Evolutionary conservation across 345 rosid species (phyloP).

Genomic region (Boechera divaricarpa): DNA sequence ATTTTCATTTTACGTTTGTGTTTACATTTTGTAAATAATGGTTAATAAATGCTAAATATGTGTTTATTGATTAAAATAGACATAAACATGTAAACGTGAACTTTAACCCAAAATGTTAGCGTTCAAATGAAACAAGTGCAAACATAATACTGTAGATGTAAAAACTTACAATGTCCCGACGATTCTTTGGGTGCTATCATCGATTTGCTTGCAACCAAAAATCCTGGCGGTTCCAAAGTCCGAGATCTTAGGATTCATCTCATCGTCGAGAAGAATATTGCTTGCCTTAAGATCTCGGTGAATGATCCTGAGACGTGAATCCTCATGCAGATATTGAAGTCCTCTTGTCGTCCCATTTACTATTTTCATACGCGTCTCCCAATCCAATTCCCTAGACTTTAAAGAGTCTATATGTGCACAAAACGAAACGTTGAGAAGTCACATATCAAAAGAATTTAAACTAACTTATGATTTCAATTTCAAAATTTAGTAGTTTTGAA

Average conservation of each 20-base stretch:
- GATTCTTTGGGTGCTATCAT: not conserved
- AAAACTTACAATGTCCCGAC: not conserved
- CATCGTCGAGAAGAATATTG: slow-evolving; percentile 4
- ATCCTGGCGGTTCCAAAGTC: not conserved
- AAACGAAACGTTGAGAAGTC: not conserved
- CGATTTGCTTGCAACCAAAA: not conserved
- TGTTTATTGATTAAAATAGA: no score
- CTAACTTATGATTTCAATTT: not conserved
- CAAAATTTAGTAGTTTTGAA: not conserved
- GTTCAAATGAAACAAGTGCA: not conserved
- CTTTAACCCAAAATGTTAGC: not conserved
- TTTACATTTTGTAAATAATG: no score
- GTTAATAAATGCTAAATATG: no score
- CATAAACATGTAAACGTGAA: no score
- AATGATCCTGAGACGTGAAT: slow-evolving; percentile 8
- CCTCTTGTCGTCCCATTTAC: slow-evolving; percentile 2
- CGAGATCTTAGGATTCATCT: slow-evolving; percentile 3
- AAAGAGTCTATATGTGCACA: not conserved
- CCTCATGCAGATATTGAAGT: slow-evolving; percentile 22
- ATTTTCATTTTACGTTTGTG: no score
- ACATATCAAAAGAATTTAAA: not conserved
- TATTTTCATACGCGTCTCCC: slow-evolving; percentile 8
- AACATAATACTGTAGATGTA: not conserved
- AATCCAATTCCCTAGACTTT: slow-evolving; percentile 3
- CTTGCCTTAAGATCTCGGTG: slow-evolving; percentile 21